Evolutionary conservation across 345 rosid species (phyloP), one percentile per base, ranked within the genome.

Genomic region (Hibiscus trionum): DNA sequence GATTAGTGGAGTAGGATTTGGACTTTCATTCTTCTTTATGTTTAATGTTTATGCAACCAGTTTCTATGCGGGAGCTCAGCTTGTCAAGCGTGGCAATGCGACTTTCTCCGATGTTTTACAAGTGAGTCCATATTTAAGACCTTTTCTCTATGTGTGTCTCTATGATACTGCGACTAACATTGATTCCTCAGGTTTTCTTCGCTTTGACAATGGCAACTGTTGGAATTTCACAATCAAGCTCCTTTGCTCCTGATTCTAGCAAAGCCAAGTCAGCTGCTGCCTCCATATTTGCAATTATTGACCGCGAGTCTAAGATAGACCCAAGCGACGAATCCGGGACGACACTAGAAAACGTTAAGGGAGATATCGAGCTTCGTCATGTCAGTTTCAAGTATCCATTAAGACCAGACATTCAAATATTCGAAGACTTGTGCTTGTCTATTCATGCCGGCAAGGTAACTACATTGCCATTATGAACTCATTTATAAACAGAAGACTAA

Each of bases 31-130:
- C 90, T 86, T 86, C 61, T 79, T 89, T n/a, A 80, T 84, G 31
- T 89, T 77, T 52, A 57, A 73, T 16, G 83, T 88, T 59, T 89
- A 90, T 27, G 93, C 88, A 15, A 74, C 84, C 61, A 81, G 86
- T 76, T 91, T 93, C 80, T 93, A 93, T 11, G 88, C 85, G 3
- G 98, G 95, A 71, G 97, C 97, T 69, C 81, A 74, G 46, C 89
- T 93, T 10, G 87, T 91, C 1, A 60, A 83, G 62, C 75, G 19
- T 35, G 91, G 90, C 35, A 65, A 83, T 37, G 73, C 88, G 19
- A 84, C 86, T 12, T 86, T 89, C 42, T 24, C 83, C 4, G 87
- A 87, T 58, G 90, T 91, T 76, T 93, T 88, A 63, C 86, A 80
- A 50, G 96, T 90, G 77, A 56, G 80, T 46, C 9, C 44, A 42